Base-by-base conservation (phyloP, 2,329 filamentous ascomycete species). In the Berkeleyomyces rouxiae region DNA sequence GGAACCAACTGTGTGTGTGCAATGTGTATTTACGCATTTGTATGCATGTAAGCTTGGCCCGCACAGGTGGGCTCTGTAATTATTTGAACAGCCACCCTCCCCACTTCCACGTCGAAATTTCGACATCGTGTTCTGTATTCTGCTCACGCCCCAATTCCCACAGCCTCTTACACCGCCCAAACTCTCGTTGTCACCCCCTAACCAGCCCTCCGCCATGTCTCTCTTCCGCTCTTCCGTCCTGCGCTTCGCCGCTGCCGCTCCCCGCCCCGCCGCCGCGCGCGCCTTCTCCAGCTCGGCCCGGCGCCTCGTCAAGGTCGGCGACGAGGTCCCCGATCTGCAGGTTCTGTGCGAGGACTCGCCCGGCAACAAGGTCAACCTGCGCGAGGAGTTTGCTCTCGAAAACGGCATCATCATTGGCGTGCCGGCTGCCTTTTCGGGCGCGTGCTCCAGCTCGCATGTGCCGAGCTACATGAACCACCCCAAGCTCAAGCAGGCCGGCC, bases 301-400 rank as follows among this genome's bases (percentile, higher is more conserved):
- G 57, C 78, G 78, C 58, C 77, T 77, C 51, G 87, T 97, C 71
- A 81, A 87, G 69, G 84, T 84, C 65, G 91, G 91, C 70, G 90
- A 96, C 73, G 75, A 79, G 67, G 78, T 97, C 62, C 93, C 92
- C 53, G 76, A 84, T 73, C 75, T 92, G 64, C 83, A 90, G 67
- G 84, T 88, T 59, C 81, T 96, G 68, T 85, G 85, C 67, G 88
- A 97, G 76, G 81, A 82, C 74, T 90, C 87, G n/a, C 92, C 92
- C 0, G 90, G 88, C 65, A 95, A 90, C 80, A 93, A 91, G 75
- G 84, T 97, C 73, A 92, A 89, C 75, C 80, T 97, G 65, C 83
- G 87, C 68, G 81, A 86, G 66, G 89, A 95, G 76, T 80, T 95
- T 66, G 71, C 73, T 66, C 79, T 79, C 66, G 65, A 67, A 47